Conservation (phyloP, 306 rosid species). For the Glycine soja region DNA sequence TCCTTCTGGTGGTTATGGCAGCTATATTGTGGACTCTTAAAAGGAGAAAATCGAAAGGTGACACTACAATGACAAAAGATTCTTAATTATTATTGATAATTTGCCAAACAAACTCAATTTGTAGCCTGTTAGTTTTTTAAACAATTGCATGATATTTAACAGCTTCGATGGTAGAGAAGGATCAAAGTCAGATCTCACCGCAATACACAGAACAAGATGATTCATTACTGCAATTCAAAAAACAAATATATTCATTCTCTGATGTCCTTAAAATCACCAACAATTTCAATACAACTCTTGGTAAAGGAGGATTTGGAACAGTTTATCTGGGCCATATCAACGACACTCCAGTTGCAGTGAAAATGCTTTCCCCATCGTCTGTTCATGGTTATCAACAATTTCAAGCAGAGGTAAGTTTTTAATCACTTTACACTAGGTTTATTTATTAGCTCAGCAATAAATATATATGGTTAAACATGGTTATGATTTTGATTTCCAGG, state of each 20-base stretch:
- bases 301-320: constrained; percentile 61
- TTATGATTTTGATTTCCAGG: constrained; percentile 25
- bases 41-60: constrained; percentile 38
- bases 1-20: constrained; percentile 31
- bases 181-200: not conserved
- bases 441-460: too few species aligned
- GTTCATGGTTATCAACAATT: constrained; percentile 58
- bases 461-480: not conserved
- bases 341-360: constrained; percentile 59
- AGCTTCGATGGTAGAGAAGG: not conserved
- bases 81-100: not conserved
- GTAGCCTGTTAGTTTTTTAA: not conserved
- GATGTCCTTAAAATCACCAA: constrained; percentile 53
- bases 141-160: not conserved
- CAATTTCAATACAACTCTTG: constrained; percentile 48
- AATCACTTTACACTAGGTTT: not conserved
- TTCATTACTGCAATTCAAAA: not conserved
- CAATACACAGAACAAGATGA: not conserved
- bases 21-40: constrained; percentile 28
- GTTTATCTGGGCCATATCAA: constrained; percentile 54
- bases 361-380: constrained; percentile 58
- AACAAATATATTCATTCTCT: constrained; percentile 45
- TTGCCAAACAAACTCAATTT: not conserved
- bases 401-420: constrained; percentile 55
- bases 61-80: not conserved